These are phyloP conservation scores for Ophiostoma sp. DNA, from an alignment of 2,329 filamentous ascomycete genomes.

Conservation along the genomic window DNA sequence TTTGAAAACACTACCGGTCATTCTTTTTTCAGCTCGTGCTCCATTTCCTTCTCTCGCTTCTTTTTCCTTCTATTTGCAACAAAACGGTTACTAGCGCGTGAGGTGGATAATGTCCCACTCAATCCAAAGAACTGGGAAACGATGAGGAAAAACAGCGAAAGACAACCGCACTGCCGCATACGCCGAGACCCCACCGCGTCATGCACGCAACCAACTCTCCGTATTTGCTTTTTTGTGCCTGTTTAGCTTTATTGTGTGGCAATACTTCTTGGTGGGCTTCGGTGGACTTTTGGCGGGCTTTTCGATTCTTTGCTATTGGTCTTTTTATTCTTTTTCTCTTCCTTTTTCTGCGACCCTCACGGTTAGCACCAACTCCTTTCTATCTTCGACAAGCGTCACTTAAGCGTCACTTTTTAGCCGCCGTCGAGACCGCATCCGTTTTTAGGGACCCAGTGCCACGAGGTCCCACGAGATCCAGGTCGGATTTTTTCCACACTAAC, in stretches of 20 bases:
- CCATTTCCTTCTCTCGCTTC: neutral
- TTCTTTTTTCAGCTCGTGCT: neutral
- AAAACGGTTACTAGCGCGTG: neutral
- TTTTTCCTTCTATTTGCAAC: too few species aligned
- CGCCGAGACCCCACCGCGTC: neutral
- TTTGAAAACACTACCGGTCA: neutral
- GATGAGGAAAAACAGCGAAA: neutral
- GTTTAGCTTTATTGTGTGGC: neutral
- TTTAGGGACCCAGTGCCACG: neutral
- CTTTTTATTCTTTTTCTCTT: too few species aligned
- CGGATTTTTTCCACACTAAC: neutral
- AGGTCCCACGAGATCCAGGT: neutral
- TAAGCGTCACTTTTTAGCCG: neutral
- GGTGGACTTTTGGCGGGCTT: neutral
- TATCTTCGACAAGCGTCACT: too few species aligned
- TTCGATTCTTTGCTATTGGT: neutral
- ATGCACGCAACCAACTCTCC: neutral
- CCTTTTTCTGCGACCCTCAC: too few species aligned
- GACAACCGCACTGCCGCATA: neutral
- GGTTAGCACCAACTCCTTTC: too few species aligned
- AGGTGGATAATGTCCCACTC: neutral
- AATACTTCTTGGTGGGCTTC: neutral
- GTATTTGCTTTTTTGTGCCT: neutral
- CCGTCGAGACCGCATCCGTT: neutral
- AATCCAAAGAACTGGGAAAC: neutral